These are phyloP conservation scores for Epichloe scottii DNA, from an alignment of 2,329 filamentous ascomycete genomes.

Conservation along the genomic window DNA sequence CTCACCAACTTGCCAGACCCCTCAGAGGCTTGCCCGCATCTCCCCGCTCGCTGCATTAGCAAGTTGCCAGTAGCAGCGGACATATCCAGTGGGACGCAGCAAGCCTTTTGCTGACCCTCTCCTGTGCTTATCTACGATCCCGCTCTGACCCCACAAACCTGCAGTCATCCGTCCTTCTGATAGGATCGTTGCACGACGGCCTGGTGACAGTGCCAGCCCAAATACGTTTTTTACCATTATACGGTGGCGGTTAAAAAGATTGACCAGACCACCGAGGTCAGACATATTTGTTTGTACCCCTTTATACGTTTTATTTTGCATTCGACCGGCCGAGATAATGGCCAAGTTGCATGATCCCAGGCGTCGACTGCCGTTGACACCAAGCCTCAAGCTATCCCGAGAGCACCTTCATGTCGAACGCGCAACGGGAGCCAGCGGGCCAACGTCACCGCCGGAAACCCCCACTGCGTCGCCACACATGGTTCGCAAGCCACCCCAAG, in stretches of 20 bases:
- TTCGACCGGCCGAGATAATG: slow-evolving; percentile 14
- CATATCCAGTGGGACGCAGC: background rate
- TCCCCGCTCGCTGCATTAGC: slow-evolving; percentile 1
- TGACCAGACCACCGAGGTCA: slow-evolving; percentile 3
- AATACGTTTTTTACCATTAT: slow-evolving; percentile 1
- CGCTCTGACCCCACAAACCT: slow-evolving; percentile 2
- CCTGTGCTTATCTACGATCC: slow-evolving; percentile 1
- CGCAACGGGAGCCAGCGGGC: slow-evolving; percentile 18
- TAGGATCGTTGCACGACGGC: slow-evolving; percentile 1
- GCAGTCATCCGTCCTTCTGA: slow-evolving; percentile 4
- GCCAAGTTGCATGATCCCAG: slow-evolving; percentile 9
- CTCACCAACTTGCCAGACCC: background rate
- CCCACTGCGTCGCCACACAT: slow-evolving; percentile 27
- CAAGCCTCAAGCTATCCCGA: slow-evolving; percentile 25
- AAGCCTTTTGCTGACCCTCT: background rate
- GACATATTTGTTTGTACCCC: slow-evolving; percentile 3
- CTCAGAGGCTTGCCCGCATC: background rate
- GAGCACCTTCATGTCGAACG: slow-evolving; percentile 14
- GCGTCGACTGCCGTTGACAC: slow-evolving; percentile 26
- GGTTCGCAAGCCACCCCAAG: slow-evolving; percentile 20
- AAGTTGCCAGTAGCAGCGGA: slow-evolving; percentile 1
- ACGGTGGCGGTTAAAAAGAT: background rate
- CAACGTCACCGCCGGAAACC: slow-evolving; percentile 35
- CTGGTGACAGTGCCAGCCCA: slow-evolving; percentile 1
- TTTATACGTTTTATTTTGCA: slow-evolving; percentile 2